Evolutionary conservation across 441 rosid species (phyloP).

Genomic region (Brassica hybrid): DNA sequence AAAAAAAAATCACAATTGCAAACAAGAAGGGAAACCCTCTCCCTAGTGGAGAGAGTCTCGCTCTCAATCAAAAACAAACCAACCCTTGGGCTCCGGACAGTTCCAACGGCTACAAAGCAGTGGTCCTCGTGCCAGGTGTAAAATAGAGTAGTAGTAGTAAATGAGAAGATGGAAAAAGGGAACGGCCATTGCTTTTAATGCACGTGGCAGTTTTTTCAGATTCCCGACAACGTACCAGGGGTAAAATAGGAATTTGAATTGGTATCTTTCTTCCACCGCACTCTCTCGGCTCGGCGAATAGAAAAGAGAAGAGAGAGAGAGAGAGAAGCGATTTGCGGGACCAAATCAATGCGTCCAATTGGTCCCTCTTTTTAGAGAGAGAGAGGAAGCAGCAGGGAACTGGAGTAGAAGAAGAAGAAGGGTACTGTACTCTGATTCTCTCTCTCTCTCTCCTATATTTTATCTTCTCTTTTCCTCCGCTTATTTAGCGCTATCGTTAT

Average conservation of each 20-base stretch:
- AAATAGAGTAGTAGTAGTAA: background rate
- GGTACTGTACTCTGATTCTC: conserved; percentile 19
- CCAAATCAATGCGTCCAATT: conserved; percentile 36
- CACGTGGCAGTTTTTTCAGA: conserved; percentile 50
- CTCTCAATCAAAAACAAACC: background rate
- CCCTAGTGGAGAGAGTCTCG: conserved; percentile 3
- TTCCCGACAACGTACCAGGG: conserved; percentile 44
- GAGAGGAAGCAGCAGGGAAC: conserved; percentile 9
- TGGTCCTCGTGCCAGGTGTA: conserved; percentile 28
- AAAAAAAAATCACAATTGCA: background rate
- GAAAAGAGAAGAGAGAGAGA: conserved; percentile 27
- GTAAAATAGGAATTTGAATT: conserved; percentile 40
- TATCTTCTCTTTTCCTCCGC: background rate
- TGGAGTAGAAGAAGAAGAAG: conserved; percentile 9
- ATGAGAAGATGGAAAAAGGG: conserved; percentile 14
- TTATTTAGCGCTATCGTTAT: background rate
- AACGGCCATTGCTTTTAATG: conserved; percentile 26
- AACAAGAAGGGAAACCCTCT: conserved; percentile 9
- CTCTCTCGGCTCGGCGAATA: conserved; percentile 10
- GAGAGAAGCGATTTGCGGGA: conserved; percentile 45
- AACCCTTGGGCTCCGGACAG: conserved; percentile 19
- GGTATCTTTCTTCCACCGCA: conserved; percentile 15
- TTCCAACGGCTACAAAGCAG: conserved; percentile 38
- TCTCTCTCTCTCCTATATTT: conserved; percentile 7
- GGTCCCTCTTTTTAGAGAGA: conserved; percentile 33